phyloP scores from a whole-genome alignment of 2,329 filamentous ascomycete species.

The Karstenula rhodostoma region DNA sequence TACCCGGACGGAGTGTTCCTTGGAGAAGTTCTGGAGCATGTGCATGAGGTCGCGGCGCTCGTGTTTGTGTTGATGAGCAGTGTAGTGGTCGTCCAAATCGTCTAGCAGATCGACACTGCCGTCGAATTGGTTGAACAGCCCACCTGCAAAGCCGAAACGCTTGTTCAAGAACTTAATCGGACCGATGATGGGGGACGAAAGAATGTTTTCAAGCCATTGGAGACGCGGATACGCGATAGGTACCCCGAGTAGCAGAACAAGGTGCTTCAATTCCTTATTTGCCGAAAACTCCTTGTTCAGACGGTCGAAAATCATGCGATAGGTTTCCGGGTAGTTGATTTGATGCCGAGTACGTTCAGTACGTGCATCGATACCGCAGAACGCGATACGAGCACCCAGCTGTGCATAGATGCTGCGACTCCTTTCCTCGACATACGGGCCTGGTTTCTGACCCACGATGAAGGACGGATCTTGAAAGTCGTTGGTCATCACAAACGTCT shows the following conservation, averaged over 20 bases:
- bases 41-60: constrained; percentile 80
- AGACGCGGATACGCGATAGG: constrained; percentile 78
- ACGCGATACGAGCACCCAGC: constrained; percentile 70
- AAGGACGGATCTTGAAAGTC: constrained; percentile 73
- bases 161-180: constrained; percentile 90
- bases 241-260: constrained; percentile 71
- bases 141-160: constrained; percentile 84
- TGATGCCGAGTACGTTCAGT: constrained; percentile 88
- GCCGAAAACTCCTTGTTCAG: constrained; percentile 61
- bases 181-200: constrained; percentile 84
- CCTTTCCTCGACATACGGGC: constrained; percentile 69
- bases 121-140: constrained; percentile 92
- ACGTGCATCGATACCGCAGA: constrained; percentile 66
- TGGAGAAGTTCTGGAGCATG: constrained; percentile 67
- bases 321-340: constrained; percentile 80
- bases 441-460: constrained; percentile 78
- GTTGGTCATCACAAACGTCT: constrained; percentile 73
- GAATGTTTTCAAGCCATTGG: constrained; percentile 95
- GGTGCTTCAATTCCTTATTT: constrained; percentile 67
- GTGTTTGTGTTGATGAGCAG: constrained; percentile 86
- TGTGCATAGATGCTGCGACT: constrained; percentile 70
- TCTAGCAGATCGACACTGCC: constrained; percentile 73
- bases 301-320: constrained; percentile 67
- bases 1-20: constrained; percentile 64
- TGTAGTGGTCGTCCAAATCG: constrained; percentile 78